Evolutionary conservation across 129 eudicot genomes (phyloP).

Genomic region (Artemisia tridentata): DNA sequence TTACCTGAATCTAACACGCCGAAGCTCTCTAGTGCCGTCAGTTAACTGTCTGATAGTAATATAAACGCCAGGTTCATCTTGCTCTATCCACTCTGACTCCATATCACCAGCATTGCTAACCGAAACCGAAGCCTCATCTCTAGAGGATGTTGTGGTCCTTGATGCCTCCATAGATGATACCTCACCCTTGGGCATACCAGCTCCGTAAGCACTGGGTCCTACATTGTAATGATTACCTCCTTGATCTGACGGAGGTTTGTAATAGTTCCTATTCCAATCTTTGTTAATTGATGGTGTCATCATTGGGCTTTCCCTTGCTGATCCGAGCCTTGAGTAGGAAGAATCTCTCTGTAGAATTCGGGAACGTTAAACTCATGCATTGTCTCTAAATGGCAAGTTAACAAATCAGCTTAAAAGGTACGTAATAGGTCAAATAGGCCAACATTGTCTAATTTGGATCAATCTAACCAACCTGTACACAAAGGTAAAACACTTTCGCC

Average conservation of each 20-base stretch:
- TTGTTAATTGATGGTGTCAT: slow-evolving; percentile 73
- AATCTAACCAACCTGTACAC: too few relatives aligned
- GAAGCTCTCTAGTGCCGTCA: slow-evolving; percentile 90
- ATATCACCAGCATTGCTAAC: slow-evolving; percentile 91
- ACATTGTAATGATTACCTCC: slow-evolving; percentile 45
- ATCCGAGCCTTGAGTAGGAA: slow-evolving; percentile 73
- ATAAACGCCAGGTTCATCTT: slow-evolving; percentile 92
- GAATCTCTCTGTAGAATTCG: slow-evolving; percentile 72
- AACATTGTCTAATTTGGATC: too few relatives aligned
- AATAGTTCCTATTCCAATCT: slow-evolving; percentile 62
- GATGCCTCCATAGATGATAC: slow-evolving; percentile 86
- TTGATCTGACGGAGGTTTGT: too few relatives aligned
- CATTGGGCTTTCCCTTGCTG: slow-evolving; percentile 81
- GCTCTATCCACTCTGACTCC: slow-evolving; percentile 91
- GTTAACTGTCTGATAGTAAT: slow-evolving; percentile 88
- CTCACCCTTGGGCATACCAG: slow-evolving; percentile 57
- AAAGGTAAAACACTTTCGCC: too few relatives aligned
- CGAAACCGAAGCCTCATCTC: slow-evolving; percentile 80
- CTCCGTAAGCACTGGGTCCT: slow-evolving; percentile 51
- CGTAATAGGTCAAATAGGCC: too few relatives aligned
- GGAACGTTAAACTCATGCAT: neutral
- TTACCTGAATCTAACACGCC: slow-evolving; percentile 96
- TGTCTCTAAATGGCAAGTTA: neutral
- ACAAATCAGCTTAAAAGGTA: too few relatives aligned
- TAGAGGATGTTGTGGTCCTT: slow-evolving; percentile 79